phyloP scores from a whole-genome alignment of 208 protist genomes.

The Acanthamoeba castellanii region DNA sequence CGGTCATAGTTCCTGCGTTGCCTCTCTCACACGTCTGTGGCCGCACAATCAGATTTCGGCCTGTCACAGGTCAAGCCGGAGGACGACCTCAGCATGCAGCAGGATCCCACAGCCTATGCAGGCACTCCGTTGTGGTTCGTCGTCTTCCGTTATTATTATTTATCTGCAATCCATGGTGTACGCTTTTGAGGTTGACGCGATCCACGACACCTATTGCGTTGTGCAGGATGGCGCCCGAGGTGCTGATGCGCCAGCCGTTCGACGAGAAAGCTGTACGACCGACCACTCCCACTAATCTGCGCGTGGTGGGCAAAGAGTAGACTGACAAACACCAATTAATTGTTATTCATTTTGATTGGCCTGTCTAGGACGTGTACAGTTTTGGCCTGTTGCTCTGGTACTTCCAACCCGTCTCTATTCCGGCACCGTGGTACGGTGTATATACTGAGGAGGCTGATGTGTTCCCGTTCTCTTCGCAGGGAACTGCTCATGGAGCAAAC shows the following conservation, averaged over 20 bases:
- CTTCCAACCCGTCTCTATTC: neutral
- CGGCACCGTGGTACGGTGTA: neutral
- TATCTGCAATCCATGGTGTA: too few species aligned
- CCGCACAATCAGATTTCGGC: constrained; percentile 20
- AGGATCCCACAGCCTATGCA: constrained; percentile 16
- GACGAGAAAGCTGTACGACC: constrained; percentile 44
- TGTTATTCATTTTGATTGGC: too few species aligned
- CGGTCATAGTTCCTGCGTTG: too few species aligned
- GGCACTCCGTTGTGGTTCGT: constrained; percentile 58
- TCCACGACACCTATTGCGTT: neutral
- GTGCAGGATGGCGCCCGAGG: constrained; percentile 66
- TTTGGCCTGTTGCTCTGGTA: constrained; percentile 68
- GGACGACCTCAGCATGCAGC: neutral
- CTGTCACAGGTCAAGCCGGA: constrained; percentile 37
- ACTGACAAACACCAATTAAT: too few species aligned
- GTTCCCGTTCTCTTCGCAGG: constrained; percentile 10
- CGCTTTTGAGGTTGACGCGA: too few species aligned
- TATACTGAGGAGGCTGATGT: too few species aligned
- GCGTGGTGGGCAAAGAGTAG: neutral
- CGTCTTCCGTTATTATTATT: too few species aligned
- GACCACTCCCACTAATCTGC: neutral
- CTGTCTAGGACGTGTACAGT: constrained; percentile 64
- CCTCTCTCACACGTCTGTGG: neutral
- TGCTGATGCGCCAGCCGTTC: constrained; percentile 47
- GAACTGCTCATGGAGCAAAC: constrained; percentile 39